phyloP scores from a whole-genome alignment of 805 yeast species.

The Pichia cephalocereana region DNA sequence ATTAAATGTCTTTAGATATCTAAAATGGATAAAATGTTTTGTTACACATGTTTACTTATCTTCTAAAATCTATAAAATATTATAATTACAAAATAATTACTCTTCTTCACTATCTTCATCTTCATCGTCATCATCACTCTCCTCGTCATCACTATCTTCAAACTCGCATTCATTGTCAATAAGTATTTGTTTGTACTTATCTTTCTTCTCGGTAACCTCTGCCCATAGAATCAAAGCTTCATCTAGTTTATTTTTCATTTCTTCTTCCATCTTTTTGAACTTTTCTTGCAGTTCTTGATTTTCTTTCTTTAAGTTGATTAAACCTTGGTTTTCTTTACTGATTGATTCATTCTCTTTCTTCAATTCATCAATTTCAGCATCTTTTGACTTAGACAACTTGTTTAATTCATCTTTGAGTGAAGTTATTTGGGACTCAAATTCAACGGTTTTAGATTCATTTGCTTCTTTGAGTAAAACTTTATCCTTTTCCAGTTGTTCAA shows the following conservation, averaged over 20 bases:
- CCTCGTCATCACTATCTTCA: constrained; percentile 6
- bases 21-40: too few relatives aligned
- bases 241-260: constrained; percentile 8
- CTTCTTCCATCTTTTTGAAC: constrained; percentile 1
- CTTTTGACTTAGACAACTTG: neutral
- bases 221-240: constrained; percentile 11
- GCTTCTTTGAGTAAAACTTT: too few relatives aligned
- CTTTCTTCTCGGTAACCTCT: constrained; percentile 8
- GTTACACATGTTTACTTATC: too few relatives aligned
- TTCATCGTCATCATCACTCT: neutral
- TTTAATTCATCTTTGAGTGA: neutral
- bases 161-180: constrained; percentile 4
- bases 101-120: neutral
- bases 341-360: neutral
- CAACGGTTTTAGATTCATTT: neutral
- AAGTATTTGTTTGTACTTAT: constrained; percentile 5
- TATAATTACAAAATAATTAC: neutral
- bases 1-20: too few relatives aligned
- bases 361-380: neutral
- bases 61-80: too few relatives aligned
- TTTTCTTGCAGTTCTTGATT: neutral
- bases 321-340: neutral
- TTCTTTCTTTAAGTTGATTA: neutral
- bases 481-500: too few relatives aligned
- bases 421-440: neutral